Evolutionary conservation across 331 rosid genomes (phyloP), one percentile per base, ranked within the genome.

Genomic region (Prunus yedoensis): DNA sequence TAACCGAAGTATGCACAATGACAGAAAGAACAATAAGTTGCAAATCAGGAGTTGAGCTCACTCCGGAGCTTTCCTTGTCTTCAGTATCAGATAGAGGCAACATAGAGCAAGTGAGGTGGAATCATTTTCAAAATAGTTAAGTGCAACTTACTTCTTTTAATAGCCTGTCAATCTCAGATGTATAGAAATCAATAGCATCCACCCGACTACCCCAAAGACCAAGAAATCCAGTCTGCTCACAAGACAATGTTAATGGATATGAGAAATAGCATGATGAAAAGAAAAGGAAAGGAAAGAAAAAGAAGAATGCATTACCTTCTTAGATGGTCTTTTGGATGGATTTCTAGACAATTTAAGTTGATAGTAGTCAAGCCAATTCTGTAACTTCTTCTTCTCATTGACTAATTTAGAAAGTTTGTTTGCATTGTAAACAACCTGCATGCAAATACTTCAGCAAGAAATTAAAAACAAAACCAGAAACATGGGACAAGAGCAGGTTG

Each of bases 311-410:
- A 64, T 18, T 85, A 94, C 99, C 99, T 88, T 92, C 53, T 73
- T 80, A 35, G 82, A 17, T 28, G 97, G 95, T 78, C 93, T 84
- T 70, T n/a, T 27, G 35, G 92, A 73, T 71, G 85, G 86, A 70
- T 86, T 88, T 89, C 99, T 89, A 62, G 90, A 85, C 87, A 82
- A 84, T 79, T 87, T 90, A 68, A 90, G 88, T 79, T 90, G 89
- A 81, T 92, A 90, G 85, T 79, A 92, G 82, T 92, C 97, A 46
- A 92, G 97, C 99, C 97, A 92, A 81, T 94, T 94, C 87, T 83
- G 89, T 65, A 21, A 49, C 66, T 83, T 94, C 78, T 89, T 90
- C 93, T 89, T 92, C 89, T 90, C 84, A 67, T 91, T 60, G 51
- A 92, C 96, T 70, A 92, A 84, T 72, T 76, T 45, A 38, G 97